Conservation (phyloP, 441 rosid genomes). For the Syzygium malaccense region DNA sequence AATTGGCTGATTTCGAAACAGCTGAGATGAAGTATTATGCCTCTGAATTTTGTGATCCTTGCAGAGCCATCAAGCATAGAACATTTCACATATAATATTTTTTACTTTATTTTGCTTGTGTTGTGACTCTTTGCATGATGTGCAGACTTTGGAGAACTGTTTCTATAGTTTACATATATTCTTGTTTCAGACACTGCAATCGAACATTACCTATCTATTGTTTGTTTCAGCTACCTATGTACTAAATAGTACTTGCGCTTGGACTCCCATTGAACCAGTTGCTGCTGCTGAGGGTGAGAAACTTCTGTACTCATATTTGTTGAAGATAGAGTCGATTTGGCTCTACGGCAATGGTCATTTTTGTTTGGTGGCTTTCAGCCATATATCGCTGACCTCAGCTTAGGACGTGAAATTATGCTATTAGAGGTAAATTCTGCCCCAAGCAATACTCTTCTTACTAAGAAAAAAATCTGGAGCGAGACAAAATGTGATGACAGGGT, state of each 20-base stretch:
- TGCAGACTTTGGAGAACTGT: background rate
- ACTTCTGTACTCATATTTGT: conserved; percentile 40
- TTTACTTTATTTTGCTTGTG: background rate
- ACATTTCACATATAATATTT: background rate
- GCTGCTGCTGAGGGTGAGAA: conserved; percentile 67
- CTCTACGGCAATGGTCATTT: conserved; percentile 60
- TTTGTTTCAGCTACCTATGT: conserved; percentile 41
- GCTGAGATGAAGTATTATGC: background rate
- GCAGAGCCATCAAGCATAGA: background rate
- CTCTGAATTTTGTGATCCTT: background rate
- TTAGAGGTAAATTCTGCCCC: conserved; percentile 52
- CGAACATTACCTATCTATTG: background rate
- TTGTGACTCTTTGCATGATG: too few species aligned
- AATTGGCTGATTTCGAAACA: background rate
- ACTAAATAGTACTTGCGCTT: conserved; percentile 18
- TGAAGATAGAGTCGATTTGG: conserved; percentile 60
- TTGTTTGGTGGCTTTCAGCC: conserved; percentile 69
- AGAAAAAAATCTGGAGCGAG: background rate
- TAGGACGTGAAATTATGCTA: conserved; percentile 77
- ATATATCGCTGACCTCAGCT: conserved; percentile 83
- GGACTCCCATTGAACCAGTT: conserved; percentile 43
- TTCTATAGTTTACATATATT: background rate
- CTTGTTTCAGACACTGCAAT: background rate
- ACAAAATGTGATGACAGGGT: background rate
- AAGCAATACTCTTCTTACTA: background rate